Evolutionary conservation across 352 stramenopile genomes (phyloP), one percentile per base, ranked within the genome.

Genomic region (Phytopythium vexans): DNA sequence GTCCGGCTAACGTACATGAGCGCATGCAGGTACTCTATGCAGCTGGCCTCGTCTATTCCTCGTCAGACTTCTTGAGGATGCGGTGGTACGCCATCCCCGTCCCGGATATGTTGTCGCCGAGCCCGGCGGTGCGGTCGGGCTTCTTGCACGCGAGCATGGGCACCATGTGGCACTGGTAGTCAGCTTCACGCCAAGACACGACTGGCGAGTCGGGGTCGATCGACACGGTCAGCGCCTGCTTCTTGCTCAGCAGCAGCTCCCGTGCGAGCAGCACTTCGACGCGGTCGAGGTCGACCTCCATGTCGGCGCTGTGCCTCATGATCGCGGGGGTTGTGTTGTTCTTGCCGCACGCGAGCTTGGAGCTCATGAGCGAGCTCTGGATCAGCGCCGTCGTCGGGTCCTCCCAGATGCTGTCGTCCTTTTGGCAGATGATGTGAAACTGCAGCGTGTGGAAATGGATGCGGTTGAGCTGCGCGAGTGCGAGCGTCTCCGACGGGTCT

Each of bases 371-470:
- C 37, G 81, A 70, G 40, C 77, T 88, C 49, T 93, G 81, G 12
- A 92, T 61, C 33, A 93, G 59, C 33, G 83, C 78, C 27, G 66
- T 75, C 40, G 72, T 92, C 16, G 83, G 81, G 50, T 90, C 74
- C 33, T 76, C 77, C 81, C 81, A 92, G 32, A 76, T 81, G 44
- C 74, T 73, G 6, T 64, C 68, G 7, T 74, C 49, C 46, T 77
- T 72, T 48, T 94, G 83, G 63, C 83, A 94, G 27, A 90, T 76
- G 56, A 94, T 90, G 66, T 94, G 83, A 63, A 94, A 94, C 44
- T 92, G 83, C 27, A 94, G 68, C 44, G 83, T 93, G 61, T 93
- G 83, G 62, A 93, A 93, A 62, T 93, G 83, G 49, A 93, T 88
- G 44, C 83, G 83, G 34, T 68, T 88, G 31, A 94, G 64, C 43